These are phyloP conservation scores for Inonotus hispidus DNA, from an alignment of 1,284 basidiomycete species.

Conservation along the genomic window DNA sequence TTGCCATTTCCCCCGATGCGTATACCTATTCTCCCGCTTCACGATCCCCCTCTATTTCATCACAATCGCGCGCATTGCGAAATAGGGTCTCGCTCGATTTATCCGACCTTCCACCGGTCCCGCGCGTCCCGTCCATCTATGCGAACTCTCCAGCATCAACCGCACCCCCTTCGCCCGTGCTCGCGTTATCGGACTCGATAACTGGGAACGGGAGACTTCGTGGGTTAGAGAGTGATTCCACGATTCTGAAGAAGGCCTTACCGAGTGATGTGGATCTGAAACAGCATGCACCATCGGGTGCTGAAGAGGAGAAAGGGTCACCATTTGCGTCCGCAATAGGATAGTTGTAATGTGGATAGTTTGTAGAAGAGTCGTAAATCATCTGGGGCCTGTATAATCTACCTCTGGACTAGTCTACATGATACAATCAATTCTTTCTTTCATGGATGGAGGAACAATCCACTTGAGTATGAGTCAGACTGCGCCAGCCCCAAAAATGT, in stretches of 20 bases:
- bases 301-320: neutral
- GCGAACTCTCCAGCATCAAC: neutral
- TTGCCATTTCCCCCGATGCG: neutral
- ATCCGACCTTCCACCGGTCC: constrained; percentile 11
- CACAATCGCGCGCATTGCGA: neutral
- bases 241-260: neutral
- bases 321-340: no score
- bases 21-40: neutral
- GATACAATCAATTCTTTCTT: neutral
- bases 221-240: neutral
- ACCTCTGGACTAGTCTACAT: neutral
- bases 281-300: neutral
- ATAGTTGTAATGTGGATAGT: no score
- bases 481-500: neutral
- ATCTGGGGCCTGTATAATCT: neutral
- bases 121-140: constrained; percentile 15
- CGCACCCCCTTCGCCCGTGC: neutral
- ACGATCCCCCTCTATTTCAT: neutral
- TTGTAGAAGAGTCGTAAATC: no score
- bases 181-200: constrained; percentile 1
- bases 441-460: neutral
- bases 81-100: constrained; percentile 2
- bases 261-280: neutral
- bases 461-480: neutral
- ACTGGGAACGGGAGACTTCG: neutral